These are phyloP conservation scores for Gastrolobium villosum DNA, from an alignment of 306 rosid species.

Conservation along the genomic window DNA sequence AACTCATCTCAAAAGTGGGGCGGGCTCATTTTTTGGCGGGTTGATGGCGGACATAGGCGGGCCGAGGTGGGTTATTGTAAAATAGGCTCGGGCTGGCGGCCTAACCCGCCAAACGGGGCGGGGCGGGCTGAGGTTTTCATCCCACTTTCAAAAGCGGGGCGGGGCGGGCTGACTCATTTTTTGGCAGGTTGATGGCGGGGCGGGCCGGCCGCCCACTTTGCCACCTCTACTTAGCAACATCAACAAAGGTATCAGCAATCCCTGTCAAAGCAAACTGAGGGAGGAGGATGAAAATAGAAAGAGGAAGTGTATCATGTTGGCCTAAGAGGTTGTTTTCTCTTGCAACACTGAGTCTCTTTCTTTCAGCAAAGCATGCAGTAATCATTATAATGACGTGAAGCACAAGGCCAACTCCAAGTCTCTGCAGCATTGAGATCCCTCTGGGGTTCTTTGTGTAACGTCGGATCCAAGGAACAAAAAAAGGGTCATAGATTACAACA, in stretches of 20 bases:
- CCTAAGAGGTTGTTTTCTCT: slow-evolving; percentile 49
- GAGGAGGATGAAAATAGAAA: slow-evolving; percentile 73
- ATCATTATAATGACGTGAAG: slow-evolving; percentile 63
- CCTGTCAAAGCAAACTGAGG: slow-evolving; percentile 82
- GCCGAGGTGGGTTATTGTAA: too few species aligned
- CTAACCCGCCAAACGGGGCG: too few species aligned
- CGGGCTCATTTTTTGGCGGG: too few species aligned
- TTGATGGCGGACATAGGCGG: too few species aligned
- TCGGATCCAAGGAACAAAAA: slow-evolving; percentile 57
- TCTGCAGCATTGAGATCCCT: slow-evolving; percentile 82
- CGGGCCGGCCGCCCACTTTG: too few species aligned
- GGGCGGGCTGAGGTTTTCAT: too few species aligned
- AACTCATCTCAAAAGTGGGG: too few species aligned
- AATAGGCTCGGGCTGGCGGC: too few species aligned
- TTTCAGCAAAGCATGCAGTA: slow-evolving; percentile 64
- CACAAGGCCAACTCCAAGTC: slow-evolving; percentile 77
- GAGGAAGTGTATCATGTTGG: slow-evolving; percentile 57
- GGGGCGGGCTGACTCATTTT: too few species aligned
- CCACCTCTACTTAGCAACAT: slow-evolving; percentile 84
- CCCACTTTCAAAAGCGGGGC: too few species aligned
- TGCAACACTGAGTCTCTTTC: slow-evolving; percentile 63
- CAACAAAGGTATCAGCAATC: slow-evolving; percentile 73
- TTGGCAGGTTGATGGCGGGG: too few species aligned
- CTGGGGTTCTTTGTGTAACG: slow-evolving; percentile 72
- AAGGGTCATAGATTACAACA: slow-evolving; percentile 65